phyloP scores from a whole-genome alignment of 2,329 filamentous ascomycete genomes.

The Aspergillus sojae region DNA sequence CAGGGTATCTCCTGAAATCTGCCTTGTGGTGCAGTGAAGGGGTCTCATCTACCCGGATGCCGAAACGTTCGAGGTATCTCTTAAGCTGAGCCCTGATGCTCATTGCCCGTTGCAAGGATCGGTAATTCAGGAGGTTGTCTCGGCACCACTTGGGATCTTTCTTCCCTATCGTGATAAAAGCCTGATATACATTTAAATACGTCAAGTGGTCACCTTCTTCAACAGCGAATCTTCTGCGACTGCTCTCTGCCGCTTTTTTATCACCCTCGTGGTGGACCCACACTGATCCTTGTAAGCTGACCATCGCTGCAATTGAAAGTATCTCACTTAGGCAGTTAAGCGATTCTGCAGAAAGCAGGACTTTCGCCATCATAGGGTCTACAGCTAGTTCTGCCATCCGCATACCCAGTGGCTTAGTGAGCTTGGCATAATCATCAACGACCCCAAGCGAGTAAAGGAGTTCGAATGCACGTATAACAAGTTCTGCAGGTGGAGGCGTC shows the following conservation, averaged over 20 bases:
- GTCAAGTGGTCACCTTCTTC: slow-evolving; percentile 95
- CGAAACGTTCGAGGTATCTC: slow-evolving; percentile 84
- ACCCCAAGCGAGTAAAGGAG: slow-evolving; percentile 84
- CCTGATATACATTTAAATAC: slow-evolving; percentile 88
- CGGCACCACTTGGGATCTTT: slow-evolving; percentile 86
- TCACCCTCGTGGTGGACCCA: slow-evolving; percentile 82
- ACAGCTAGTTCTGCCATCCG: slow-evolving; percentile 93
- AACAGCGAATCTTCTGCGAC: slow-evolving; percentile 79
- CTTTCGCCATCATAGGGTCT: slow-evolving; percentile 94
- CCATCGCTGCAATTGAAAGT: slow-evolving; percentile 91
- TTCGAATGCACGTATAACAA: slow-evolving; percentile 84
- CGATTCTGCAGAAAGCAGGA: slow-evolving; percentile 71
- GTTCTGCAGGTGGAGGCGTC: slow-evolving; percentile 79
- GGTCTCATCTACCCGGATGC: slow-evolving; percentile 68
- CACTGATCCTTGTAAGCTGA: slow-evolving; percentile 76
- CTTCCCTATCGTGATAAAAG: slow-evolving; percentile 79
- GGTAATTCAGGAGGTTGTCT: slow-evolving; percentile 84
- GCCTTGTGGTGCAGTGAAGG: slow-evolving; percentile 31
- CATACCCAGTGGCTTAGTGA: slow-evolving; percentile 83
- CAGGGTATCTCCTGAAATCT: slow-evolving; percentile 56
- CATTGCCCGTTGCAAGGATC: slow-evolving; percentile 77
- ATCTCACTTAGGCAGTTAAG: slow-evolving; percentile 85
- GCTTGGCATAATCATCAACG: slow-evolving; percentile 84
- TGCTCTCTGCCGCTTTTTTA: slow-evolving; percentile 73
- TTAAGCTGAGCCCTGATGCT: slow-evolving; percentile 85